Conservation (phyloP, 78 protist genomes). For the Dictyostelium citrinum region DNA sequence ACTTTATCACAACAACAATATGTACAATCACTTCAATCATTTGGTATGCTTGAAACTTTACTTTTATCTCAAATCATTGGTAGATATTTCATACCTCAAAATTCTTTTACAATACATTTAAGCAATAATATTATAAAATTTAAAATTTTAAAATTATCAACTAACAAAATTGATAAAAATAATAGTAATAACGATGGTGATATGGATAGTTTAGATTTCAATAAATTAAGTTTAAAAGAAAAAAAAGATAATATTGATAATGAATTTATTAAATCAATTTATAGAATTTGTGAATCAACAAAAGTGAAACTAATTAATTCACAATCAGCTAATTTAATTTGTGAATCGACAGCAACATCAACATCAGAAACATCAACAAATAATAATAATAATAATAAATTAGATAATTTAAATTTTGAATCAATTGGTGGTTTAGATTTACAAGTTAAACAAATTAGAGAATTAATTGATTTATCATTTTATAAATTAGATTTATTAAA, state of each 20-base stretch:
- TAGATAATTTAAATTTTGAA: neutral
- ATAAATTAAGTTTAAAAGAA: neutral
- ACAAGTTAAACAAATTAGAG: slow-evolving; percentile 63
- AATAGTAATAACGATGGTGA: neutral
- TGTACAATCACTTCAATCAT: neutral
- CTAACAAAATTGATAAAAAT: neutral
- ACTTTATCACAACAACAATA: neutral
- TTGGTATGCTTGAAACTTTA: slow-evolving; percentile 23
- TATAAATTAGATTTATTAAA: slow-evolving; percentile 15
- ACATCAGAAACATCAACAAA: too few relatives aligned
- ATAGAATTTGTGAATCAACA: neutral
- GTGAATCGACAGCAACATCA: too few relatives aligned
- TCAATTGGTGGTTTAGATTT: slow-evolving; percentile 65
- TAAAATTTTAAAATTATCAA: neutral
- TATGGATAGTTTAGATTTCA: neutral
- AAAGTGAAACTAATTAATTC: neutral
- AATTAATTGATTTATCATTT: slow-evolving; percentile 51
- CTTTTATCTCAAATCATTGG: slow-evolving; percentile 25
- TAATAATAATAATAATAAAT: neutral
- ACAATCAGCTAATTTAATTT: neutral
- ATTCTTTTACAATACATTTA: neutral
- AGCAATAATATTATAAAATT: slow-evolving; percentile 34
- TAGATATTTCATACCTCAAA: neutral
- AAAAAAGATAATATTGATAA: neutral
- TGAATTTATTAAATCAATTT: slow-evolving; percentile 1